These are phyloP conservation scores for Voacanga thouarsii DNA, from an alignment of 257 asterid species.

Conservation along the genomic window DNA sequence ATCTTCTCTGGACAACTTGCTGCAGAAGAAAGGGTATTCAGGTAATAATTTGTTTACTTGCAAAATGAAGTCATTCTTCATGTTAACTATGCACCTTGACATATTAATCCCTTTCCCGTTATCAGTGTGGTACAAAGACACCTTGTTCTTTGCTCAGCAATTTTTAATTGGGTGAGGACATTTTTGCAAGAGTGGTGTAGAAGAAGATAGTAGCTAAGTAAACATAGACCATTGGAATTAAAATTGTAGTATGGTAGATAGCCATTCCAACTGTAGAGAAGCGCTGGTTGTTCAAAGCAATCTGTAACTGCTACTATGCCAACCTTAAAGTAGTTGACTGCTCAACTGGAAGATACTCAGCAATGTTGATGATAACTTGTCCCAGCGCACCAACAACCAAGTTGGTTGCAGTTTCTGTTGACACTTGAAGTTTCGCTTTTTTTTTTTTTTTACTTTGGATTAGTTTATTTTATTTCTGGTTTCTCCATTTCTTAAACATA, in stretches of 20 bases:
- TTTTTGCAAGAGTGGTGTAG: background rate
- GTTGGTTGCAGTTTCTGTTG: background rate
- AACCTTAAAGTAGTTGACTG: background rate
- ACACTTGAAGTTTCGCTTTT: background rate
- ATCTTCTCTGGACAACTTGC: conserved; percentile 74
- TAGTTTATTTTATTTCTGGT: background rate
- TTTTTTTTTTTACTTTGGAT: background rate
- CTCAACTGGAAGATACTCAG: background rate
- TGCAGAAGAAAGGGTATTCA: conserved; percentile 73
- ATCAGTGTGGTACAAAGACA: background rate
- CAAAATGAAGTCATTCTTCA: conserved; percentile 4
- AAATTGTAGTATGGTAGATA: background rate
- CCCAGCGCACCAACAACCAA: background rate
- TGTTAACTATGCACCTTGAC: background rate
- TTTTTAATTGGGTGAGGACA: background rate
- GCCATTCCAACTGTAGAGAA: background rate
- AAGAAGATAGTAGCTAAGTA: background rate
- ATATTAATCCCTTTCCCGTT: background rate
- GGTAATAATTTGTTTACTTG: conserved; percentile 37
- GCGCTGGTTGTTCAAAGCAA: background rate
- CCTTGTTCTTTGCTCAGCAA: background rate
- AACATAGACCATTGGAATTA: background rate
- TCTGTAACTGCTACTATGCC: background rate
- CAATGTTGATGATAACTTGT: background rate
- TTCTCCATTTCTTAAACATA: background rate